Conservation (phyloP, 73 alveolate species). For the Uronychia binucleata region DNA sequence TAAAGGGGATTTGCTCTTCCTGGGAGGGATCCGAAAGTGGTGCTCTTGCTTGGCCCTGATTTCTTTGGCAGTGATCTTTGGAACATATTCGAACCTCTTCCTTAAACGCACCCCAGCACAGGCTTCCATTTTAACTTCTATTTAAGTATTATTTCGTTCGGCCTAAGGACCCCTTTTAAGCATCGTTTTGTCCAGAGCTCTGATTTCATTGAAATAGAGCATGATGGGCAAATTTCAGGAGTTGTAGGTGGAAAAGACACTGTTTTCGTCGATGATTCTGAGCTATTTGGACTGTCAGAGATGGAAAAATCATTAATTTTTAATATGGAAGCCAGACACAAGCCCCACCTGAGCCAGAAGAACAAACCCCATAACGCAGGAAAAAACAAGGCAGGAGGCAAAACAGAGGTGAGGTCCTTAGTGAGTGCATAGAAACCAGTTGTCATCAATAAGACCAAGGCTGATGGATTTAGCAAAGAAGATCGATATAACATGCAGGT, state of each 20-base stretch:
- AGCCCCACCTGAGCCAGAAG: constrained; percentile 31
- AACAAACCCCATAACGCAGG: constrained; percentile 49
- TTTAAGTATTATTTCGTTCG: too few species aligned
- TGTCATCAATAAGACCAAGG: background rate
- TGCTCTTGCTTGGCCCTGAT: too few species aligned
- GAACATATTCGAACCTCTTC: background rate
- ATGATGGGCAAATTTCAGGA: too few species aligned
- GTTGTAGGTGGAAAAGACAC: too few species aligned
- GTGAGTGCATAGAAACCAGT: background rate
- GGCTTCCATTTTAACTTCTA: background rate
- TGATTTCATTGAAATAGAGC: too few species aligned
- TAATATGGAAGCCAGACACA: constrained; percentile 42
- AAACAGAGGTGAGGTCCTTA: constrained; percentile 3
- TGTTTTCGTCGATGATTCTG: too few species aligned
- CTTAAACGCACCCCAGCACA: background rate
- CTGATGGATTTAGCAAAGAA: constrained; percentile 23
- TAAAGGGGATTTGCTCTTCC: too few species aligned
- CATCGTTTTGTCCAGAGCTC: too few species aligned
- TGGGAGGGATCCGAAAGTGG: too few species aligned
- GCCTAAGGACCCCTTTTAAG: too few species aligned
- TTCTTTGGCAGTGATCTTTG: background rate
- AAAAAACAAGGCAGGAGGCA: constrained; percentile 43
- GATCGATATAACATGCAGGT: constrained; percentile 25
- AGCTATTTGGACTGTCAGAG: too few species aligned
- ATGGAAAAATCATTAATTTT: background rate